Evolutionary conservation across 495 filamentous ascomycete species (phyloP), one percentile per base, ranked within the genome.

Genomic region (Hypomontagnella monticulosa): DNA sequence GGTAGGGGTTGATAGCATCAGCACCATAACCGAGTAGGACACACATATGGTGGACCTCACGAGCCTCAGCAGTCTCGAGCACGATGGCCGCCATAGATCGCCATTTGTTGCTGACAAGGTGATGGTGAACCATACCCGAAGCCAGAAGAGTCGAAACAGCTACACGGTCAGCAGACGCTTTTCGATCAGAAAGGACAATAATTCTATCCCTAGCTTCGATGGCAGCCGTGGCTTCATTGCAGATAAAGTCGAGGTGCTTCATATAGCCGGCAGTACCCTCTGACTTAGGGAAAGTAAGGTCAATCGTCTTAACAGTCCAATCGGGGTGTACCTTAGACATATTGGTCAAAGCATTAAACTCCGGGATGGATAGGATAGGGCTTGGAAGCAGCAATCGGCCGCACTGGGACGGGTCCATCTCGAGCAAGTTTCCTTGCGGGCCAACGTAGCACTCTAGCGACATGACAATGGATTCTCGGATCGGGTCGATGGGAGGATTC

Each of bases 41-140:
- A 80, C 93, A 97, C 91, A 98, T 94, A 79, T 99, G 95, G 75
- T 99, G 95, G 12, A 99, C 96, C 76, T 99, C 95, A 76, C 95
- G 91, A 70, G 95, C 96, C 77, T 99, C 95, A 11, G 90, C 95
- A 34, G 95, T 98, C 79, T 99, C 95, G 32, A 98, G 87, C 41
- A 96, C 84, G 38, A 99, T 76, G 12, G 93, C 96, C 56, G 90
- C 91, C 76, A 92, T 87, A 14, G 95, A 91, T 71, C 95, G 88
- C 92, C 93, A 96, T 79, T 96, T 96, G 82, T 97, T 99, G 72
- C 89, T 89, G 54, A 98, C 95, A 64, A 99, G 85, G 76, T 98
- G 93, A 72, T 99, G 95, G 76, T 99, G 95, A 52, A 99, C 93
- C 79, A 97, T 91, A 73, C 93, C 92, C 41, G 92, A 96, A 27